These are phyloP conservation scores for Rhytidhysteron rufulum DNA, from an alignment of 2,329 filamentous ascomycete genomes.

Conservation along the genomic window DNA sequence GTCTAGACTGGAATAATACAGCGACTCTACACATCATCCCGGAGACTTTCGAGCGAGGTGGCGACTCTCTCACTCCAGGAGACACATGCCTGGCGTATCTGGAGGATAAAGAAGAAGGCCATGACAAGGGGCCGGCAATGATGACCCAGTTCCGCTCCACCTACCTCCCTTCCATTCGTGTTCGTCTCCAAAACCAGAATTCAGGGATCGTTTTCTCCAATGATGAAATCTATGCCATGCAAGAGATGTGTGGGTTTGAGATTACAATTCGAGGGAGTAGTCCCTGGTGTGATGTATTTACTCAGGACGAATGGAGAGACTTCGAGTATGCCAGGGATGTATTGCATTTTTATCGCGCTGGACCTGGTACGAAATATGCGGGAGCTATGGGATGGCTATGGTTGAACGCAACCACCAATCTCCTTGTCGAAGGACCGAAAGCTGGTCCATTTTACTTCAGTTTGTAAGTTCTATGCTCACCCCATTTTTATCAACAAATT, in stretches of 20 bases:
- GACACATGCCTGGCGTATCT: conserved; percentile 41
- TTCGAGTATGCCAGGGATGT: conserved; percentile 59
- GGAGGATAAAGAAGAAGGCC: conserved; percentile 40
- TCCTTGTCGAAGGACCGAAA: conserved; percentile 44
- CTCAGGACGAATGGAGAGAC: conserved; percentile 48
- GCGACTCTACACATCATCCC: conserved; percentile 51
- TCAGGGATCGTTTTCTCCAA: conserved; percentile 42
- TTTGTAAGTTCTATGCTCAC: conserved; percentile 42
- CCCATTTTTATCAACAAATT: background rate
- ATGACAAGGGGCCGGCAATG: conserved; percentile 48
- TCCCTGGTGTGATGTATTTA: conserved; percentile 56
- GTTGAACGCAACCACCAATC: conserved; percentile 53
- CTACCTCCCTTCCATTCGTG: conserved; percentile 46
- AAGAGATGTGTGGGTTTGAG: conserved; percentile 61
- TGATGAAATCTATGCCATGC: conserved; percentile 55
- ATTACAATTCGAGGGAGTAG: conserved; percentile 51
- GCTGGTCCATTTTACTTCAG: conserved; percentile 53
- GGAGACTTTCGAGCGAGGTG: conserved; percentile 48
- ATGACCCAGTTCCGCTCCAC: conserved; percentile 44
- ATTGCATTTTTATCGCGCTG: conserved; percentile 56
- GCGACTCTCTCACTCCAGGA: conserved; percentile 56
- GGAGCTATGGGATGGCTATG: conserved; percentile 55
- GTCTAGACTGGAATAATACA: conserved; percentile 42
- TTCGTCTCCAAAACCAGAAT: conserved; percentile 42
- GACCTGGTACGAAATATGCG: conserved; percentile 54